These are phyloP conservation scores for Pleurotus cornucopiae DNA, from an alignment of 768 basidiomycete species.

Conservation along the genomic window DNA sequence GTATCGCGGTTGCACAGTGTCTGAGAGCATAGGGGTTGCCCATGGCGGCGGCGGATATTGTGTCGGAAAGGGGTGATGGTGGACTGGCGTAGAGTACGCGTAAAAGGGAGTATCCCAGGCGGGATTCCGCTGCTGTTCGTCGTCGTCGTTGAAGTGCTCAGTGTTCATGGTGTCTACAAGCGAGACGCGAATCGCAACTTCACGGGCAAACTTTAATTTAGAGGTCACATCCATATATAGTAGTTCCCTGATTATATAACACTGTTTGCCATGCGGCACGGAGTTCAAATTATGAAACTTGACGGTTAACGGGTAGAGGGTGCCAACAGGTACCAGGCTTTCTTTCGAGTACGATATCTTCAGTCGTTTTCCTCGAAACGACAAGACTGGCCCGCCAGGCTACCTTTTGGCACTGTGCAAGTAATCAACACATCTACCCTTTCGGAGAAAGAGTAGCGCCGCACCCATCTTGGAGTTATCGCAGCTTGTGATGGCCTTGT, in stretches of 20 bases:
- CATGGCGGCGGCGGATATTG: too few relatives aligned
- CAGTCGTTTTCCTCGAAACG: background rate
- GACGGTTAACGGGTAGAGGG: constrained; percentile 1
- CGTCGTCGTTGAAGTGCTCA: too few relatives aligned
- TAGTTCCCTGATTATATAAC: background rate
- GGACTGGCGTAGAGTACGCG: too few relatives aligned
- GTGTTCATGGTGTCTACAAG: too few relatives aligned
- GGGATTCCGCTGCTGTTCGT: too few relatives aligned
- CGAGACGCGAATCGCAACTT: too few relatives aligned
- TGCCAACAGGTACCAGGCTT: constrained; percentile 1
- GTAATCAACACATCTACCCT: background rate
- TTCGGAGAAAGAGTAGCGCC: background rate
- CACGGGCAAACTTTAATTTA: too few relatives aligned
- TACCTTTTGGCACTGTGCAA: constrained; percentile 26
- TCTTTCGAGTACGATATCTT: background rate
- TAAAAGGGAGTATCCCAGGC: too few relatives aligned
- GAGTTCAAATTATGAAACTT: background rate
- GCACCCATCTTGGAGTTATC: constrained; percentile 28
- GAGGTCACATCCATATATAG: too few relatives aligned
- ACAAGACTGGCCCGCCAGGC: constrained; percentile 1
- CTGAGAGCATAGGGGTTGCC: too few relatives aligned
- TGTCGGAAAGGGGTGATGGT: too few relatives aligned
- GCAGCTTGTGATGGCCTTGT: constrained; percentile 24
- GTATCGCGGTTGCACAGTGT: too few relatives aligned
- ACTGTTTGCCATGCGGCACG: background rate